A percentile compares a stretch with the other conserved stretches of the same genome.
Conservation (phyloP, 148 eudicot species). For the Spergularia bocconei region DNA sequence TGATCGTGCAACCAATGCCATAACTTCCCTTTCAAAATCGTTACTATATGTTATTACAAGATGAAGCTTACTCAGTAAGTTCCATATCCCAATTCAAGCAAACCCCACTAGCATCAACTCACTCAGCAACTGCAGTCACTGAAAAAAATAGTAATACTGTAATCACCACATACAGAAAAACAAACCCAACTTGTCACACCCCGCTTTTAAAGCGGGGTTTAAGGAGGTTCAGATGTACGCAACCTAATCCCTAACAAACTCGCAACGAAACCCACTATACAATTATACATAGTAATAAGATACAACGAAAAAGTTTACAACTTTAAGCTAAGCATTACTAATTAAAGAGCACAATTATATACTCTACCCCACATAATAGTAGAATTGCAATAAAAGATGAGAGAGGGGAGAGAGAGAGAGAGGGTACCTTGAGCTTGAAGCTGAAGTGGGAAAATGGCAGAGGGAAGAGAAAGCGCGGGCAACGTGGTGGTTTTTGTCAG, state of each 20-base stretch:
- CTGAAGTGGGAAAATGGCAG: not conserved
- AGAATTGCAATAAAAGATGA: not conserved
- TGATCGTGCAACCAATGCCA: slow-evolving; percentile 39
- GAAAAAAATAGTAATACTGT: slow-evolving; percentile 7
- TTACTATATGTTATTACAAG: not conserved
- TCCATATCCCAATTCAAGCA: slow-evolving; percentile 17
- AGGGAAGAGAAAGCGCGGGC: slow-evolving; percentile 22
- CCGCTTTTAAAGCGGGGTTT: no score
- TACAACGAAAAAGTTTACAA: not conserved
- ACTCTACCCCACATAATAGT: not conserved
- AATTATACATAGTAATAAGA: not conserved
- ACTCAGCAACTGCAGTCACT: slow-evolving; percentile 17
- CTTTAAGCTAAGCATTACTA: no score
- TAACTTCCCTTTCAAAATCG: not conserved
- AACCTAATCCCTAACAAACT: not conserved
- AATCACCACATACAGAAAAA: not conserved
- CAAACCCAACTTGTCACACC: no score
- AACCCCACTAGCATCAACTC: slow-evolving; percentile 1
- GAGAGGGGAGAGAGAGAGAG: not conserved
- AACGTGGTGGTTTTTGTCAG: slow-evolving; percentile 24
- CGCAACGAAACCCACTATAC: not conserved
- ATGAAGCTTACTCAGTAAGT: slow-evolving; percentile 12
- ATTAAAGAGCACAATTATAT: not conserved
- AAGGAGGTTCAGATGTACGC: not conserved
- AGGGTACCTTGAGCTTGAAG: slow-evolving; percentile 15